A percentile compares a stretch with the other conserved stretches of the same genome.
phyloP scores from a whole-genome alignment of 2,329 filamentous ascomycete genomes.

The Phaeosphaeria sp. region DNA sequence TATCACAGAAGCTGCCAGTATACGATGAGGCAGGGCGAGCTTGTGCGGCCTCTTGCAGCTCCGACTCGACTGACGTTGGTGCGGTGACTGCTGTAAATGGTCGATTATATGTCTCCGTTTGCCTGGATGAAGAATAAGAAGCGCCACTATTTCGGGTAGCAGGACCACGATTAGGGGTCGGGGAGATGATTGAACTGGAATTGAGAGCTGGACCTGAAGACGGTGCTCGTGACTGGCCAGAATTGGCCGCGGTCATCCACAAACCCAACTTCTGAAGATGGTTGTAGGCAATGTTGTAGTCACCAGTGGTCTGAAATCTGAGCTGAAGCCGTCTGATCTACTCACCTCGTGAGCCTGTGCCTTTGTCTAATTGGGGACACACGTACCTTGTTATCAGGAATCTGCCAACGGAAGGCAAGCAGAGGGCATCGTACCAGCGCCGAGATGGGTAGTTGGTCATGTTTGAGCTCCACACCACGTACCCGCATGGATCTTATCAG shows the following conservation, averaged over 20 bases:
- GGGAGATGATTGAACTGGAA: not conserved
- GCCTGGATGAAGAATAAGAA: conserved; percentile 36
- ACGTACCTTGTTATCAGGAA: conserved; percentile 45
- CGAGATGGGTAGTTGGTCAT: conserved; percentile 54
- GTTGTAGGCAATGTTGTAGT: conserved; percentile 44
- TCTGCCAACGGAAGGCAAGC: conserved; percentile 51
- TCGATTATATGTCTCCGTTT: conserved; percentile 31
- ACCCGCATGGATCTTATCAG: conserved; percentile 27
- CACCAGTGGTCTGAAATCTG: conserved; percentile 48
- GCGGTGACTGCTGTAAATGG: conserved; percentile 29
- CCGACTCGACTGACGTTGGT: conserved; percentile 11
- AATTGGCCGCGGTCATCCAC: conserved; percentile 28
- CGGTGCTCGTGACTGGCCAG: conserved; percentile 17
- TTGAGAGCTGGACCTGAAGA: conserved; percentile 2
- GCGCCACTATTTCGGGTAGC: conserved; percentile 13
- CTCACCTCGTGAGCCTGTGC: conserved; percentile 7
- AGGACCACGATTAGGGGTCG: conserved; percentile 1
- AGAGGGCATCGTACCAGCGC: conserved; percentile 49
- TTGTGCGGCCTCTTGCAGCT: conserved; percentile 14
- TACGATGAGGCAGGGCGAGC: conserved; percentile 27
- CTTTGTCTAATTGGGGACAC: not conserved
- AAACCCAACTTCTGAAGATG: conserved; percentile 44
- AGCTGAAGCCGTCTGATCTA: conserved; percentile 55
- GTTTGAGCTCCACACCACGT: conserved; percentile 34
- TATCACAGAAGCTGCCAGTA: conserved; percentile 2